A percentile compares a stretch with the other conserved stretches of the same genome.
These are phyloP conservation scores for Circinella minor DNA, from an alignment of 371 early-diverging fungal genomes.

Conservation along the genomic window DNA sequence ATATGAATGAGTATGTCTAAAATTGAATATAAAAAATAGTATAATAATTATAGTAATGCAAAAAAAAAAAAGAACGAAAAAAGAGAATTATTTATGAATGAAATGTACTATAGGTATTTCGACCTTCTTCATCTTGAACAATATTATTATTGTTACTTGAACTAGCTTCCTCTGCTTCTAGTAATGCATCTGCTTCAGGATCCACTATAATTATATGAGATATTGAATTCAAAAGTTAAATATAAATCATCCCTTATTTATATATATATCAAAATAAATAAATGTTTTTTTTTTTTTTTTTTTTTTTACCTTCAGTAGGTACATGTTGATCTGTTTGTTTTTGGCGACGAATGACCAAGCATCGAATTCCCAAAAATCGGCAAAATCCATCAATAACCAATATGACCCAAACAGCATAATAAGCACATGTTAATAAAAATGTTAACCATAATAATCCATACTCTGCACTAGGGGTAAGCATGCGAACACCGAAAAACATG, in stretches of 20 bases:
- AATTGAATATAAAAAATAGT: neutral
- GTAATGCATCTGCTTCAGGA: slow-evolving; percentile 17
- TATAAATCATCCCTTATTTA: too few relatives aligned
- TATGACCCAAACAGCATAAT: slow-evolving; percentile 66
- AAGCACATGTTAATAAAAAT: slow-evolving; percentile 12
- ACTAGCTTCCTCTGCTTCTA: slow-evolving; percentile 18
- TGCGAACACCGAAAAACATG: slow-evolving; percentile 33
- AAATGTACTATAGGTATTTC: slow-evolving; percentile 22
- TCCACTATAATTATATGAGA: neutral
- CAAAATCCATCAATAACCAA: slow-evolving; percentile 89
- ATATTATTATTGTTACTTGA: neutral
- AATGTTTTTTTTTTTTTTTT: too few relatives aligned
- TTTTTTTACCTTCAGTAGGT: slow-evolving; percentile 9
- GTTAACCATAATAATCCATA: slow-evolving; percentile 21
- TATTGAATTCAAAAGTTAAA: neutral
- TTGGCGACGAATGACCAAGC: slow-evolving; percentile 67
- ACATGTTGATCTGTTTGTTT: slow-evolving; percentile 18
- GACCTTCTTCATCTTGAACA: slow-evolving; percentile 11
- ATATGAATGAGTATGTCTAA: too few relatives aligned
- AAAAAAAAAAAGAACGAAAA: neutral
- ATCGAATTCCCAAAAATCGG: slow-evolving; percentile 80
- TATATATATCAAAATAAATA: too few relatives aligned
- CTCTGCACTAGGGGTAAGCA: slow-evolving; percentile 20
- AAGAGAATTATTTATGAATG: slow-evolving; percentile 16
- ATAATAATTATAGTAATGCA: neutral